phyloP scores from a whole-genome alignment of 208 protist species.

The Leishmania aethiopica region DNA sequence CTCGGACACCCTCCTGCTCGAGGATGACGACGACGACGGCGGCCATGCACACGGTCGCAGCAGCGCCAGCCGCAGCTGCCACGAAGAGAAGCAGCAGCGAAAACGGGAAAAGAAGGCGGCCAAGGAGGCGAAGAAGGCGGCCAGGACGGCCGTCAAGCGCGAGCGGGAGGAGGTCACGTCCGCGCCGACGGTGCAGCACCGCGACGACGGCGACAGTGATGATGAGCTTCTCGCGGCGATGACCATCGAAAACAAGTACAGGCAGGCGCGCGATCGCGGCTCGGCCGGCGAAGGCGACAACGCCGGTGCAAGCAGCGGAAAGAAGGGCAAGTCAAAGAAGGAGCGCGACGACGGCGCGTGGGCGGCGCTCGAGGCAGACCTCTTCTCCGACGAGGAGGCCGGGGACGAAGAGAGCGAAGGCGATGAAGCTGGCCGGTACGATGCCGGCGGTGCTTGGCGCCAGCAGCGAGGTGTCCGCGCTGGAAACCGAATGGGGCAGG shows the following conservation, averaged over 20 bases:
- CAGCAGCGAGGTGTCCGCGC: slow-evolving; percentile 6
- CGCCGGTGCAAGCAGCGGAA: not conserved
- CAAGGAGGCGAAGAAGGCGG: slow-evolving; percentile 20
- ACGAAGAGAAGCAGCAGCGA: slow-evolving; percentile 20
- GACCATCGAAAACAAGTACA: slow-evolving; percentile 27
- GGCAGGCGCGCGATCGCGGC: not conserved
- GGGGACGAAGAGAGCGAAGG: slow-evolving; percentile 9
- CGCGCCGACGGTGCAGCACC: slow-evolving; percentile 4
- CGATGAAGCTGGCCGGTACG: not conserved
- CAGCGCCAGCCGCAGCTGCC: slow-evolving; percentile 8
- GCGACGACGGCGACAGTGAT: not conserved
- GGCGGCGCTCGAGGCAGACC: slow-evolving; percentile 25
- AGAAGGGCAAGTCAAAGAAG: not conserved
- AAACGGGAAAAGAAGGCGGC: slow-evolving; percentile 27
- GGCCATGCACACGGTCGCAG: not conserved
- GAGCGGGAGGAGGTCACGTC: slow-evolving; percentile 27
- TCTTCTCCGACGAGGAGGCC: slow-evolving; percentile 22
- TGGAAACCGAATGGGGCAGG: slow-evolving; percentile 30
- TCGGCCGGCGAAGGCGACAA: not conserved
- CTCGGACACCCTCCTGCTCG: not conserved
- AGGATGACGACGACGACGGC: not conserved
- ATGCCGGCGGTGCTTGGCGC: not conserved
- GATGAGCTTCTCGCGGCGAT: slow-evolving; percentile 15
- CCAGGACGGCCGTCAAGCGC: slow-evolving; percentile 24
- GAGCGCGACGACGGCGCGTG: slow-evolving; percentile 11